Evolutionary conservation across 495 filamentous ascomycete species (phyloP), one percentile per base, ranked within the genome.

Genomic region (Darksidea phi): DNA sequence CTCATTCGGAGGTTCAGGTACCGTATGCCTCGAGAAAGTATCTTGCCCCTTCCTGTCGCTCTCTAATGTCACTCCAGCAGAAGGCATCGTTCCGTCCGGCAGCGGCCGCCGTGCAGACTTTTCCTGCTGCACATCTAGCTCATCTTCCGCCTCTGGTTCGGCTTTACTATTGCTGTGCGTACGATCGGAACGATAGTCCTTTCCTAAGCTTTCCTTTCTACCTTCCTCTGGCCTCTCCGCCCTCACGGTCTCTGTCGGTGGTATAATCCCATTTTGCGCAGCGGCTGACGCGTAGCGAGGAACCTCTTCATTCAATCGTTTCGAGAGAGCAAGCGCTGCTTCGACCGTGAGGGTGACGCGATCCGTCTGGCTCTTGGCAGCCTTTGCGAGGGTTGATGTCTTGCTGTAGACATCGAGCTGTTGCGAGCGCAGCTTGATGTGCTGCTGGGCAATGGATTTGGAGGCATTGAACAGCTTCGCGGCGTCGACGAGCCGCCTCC

Each of bases 371-470:
- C 71, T 78, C 68, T 85, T 86, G 59, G 88, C 74, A 8, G 83
- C 81, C 65, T 85, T 84, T 17, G 84, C 83, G 37, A 96, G 77
- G 34, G 85, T 89, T 1, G 91, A 94, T 8, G 88, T 90, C 59
- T 80, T 81, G 52, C 79, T 84, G 71, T 88, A 97, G 57, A 87
- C 74, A 73, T 95, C 87, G 24, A 94, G 73, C 72, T 97, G 91
- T 55, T 83, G 79, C 41, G 82, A 78, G 17, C 91, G 86, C 63
- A 97, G 80, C 15, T 83, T 83, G 47, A 89, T 74, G 75, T 97
- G 94, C 75, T 90, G 90, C 64, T 80, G 77, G 15, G 88, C 89
- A 48, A 99, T 81, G 10, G 84, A 80, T 46, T 84, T 84, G 57
- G 90, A 86, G 69, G 88, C 92, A 77, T 83, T 86, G 70, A 88